Evolutionary conservation across 495 filamentous ascomycete genomes (phyloP).

Genomic region (Hypomontagnella submonticulosa): DNA sequence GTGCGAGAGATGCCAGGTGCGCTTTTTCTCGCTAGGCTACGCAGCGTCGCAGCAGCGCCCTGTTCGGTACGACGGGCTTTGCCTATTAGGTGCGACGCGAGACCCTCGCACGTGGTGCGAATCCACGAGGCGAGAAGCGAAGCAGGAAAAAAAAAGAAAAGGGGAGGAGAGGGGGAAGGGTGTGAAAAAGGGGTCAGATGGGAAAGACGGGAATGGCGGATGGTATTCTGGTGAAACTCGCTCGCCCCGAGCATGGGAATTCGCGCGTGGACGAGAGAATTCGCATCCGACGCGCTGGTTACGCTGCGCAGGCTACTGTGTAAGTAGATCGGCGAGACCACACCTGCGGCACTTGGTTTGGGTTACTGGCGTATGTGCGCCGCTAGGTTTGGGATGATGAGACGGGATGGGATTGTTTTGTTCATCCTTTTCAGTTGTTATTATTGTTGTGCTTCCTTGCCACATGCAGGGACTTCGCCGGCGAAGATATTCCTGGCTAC

Average conservation of each 20-base stretch:
- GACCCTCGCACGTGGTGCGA: slow-evolving; percentile 13
- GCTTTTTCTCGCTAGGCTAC: too few relatives aligned
- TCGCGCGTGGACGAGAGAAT: slow-evolving; percentile 8
- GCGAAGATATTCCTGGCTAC: neutral
- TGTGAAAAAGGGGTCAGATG: neutral
- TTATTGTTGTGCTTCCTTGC: neutral
- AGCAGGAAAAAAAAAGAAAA: neutral
- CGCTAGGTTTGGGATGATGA: neutral
- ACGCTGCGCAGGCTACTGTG: too few relatives aligned
- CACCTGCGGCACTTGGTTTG: too few relatives aligned
- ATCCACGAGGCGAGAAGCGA: neutral
- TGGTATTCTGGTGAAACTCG: slow-evolving; percentile 34
- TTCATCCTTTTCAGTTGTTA: too few relatives aligned
- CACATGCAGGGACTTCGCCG: slow-evolving; percentile 14
- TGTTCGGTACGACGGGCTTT: neutral
- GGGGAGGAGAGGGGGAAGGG: neutral
- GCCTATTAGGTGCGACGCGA: too few relatives aligned
- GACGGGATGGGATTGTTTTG: too few relatives aligned
- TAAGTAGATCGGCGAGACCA: too few relatives aligned
- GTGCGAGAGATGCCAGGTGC: slow-evolving; percentile 7
- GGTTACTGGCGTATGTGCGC: too few relatives aligned
- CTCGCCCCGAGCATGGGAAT: slow-evolving; percentile 33
- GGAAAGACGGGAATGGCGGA: slow-evolving; percentile 12
- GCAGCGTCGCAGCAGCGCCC: too few relatives aligned
- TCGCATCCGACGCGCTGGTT: slow-evolving; percentile 11